A percentile compares a stretch with the other conserved stretches of the same genome.
Evolutionary conservation across 306 rosid species (phyloP).

Genomic region (Cicer cuneatum): DNA sequence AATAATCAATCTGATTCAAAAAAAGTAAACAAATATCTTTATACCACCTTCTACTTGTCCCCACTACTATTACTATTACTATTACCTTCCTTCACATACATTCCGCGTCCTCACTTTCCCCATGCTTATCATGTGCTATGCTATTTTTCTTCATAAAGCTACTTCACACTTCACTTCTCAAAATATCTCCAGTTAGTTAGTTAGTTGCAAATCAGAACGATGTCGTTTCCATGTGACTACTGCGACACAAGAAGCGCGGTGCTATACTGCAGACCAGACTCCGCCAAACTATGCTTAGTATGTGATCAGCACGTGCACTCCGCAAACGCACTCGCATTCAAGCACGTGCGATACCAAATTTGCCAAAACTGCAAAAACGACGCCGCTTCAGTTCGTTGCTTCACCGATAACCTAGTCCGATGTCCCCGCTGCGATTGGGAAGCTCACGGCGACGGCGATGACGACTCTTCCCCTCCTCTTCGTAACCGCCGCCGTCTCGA

Average conservation of each 20-base stretch:
- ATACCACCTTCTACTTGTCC: background rate
- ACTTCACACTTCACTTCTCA: background rate
- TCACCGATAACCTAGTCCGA: conserved; percentile 44
- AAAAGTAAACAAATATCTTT: conserved; percentile 39
- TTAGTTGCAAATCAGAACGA: background rate
- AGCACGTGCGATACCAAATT: conserved; percentile 55
- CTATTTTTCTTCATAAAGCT: background rate
- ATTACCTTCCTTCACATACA: background rate
- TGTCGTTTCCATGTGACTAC: conserved; percentile 49
- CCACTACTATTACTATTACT: conserved; percentile 13
- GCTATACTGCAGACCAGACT: conserved; percentile 53
- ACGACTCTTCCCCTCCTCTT: background rate
- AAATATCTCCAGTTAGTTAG: background rate
- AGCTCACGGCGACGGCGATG: conserved; percentile 38
- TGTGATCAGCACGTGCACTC: conserved; percentile 64
- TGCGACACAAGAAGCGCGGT: conserved; percentile 52
- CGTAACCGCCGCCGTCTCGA: conserved; percentile 36
- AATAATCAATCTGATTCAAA: background rate
- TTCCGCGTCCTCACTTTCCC: conserved; percentile 18
- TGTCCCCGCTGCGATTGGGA: conserved; percentile 52
- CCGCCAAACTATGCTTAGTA: conserved; percentile 51
- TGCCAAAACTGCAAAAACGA: conserved; percentile 47
- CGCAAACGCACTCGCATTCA: conserved; percentile 60
- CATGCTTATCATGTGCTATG: conserved; percentile 51
- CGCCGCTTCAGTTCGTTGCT: conserved; percentile 41